A percentile compares a stretch with the other conserved stretches of the same genome.
These are phyloP conservation scores for Salix dunnii DNA, from an alignment of 345 rosid genomes.

Conservation along the genomic window DNA sequence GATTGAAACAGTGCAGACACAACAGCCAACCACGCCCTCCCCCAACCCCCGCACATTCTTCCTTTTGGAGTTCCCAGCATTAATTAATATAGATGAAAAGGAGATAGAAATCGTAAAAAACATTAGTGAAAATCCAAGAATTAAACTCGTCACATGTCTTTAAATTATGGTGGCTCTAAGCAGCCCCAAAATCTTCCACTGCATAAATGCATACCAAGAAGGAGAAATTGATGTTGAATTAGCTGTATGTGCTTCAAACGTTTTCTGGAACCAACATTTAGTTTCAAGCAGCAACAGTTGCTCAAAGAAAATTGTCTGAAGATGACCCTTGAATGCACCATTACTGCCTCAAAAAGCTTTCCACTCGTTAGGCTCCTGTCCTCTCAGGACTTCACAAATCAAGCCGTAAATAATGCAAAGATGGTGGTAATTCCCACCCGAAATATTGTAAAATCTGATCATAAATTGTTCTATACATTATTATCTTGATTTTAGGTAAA, in stretches of 20 bases:
- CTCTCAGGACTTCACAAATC: constrained; percentile 12
- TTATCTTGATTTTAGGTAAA: too few relatives aligned
- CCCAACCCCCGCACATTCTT: neutral
- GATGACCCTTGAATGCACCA: neutral
- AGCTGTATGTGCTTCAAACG: neutral
- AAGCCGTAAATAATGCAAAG: constrained; percentile 16
- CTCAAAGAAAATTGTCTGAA: neutral
- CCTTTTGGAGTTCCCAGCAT: neutral
- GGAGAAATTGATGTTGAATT: too few relatives aligned
- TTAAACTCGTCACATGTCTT: neutral
- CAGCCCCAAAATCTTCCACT: too few relatives aligned
- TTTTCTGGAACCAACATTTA: neutral
- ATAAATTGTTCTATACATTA: too few relatives aligned
- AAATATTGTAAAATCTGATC: neutral
- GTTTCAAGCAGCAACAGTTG: neutral
- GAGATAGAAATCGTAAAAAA: neutral
- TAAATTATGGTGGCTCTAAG: too few relatives aligned
- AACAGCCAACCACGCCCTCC: constrained; percentile 8
- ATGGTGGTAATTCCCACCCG: neutral
- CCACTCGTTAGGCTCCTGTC: neutral
- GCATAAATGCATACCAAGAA: constrained; percentile 34
- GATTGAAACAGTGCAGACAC: neutral
- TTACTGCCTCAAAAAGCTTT: neutral
- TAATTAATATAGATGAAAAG: neutral
- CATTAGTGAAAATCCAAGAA: neutral